Base-by-base conservation (phyloP, 805 yeast genomes). In the Phaffomyces thermotolerans region DNA sequence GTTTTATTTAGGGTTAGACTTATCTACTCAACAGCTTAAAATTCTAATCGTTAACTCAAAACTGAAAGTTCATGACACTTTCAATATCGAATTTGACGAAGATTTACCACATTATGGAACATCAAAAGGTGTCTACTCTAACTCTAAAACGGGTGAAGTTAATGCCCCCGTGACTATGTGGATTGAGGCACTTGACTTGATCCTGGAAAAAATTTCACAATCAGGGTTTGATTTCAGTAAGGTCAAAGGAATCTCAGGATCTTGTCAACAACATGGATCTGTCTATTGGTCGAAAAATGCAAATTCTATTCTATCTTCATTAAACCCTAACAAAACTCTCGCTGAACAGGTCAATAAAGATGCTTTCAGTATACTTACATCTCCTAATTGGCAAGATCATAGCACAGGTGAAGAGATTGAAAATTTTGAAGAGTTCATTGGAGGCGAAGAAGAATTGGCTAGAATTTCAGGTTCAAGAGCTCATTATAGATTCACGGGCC, bases 301-400 rank as follows among this genome's bases (percentile, higher is more conserved):
- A 1, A 60, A 63, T 2, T 47, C 51, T 0, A 48, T 69, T 4
- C 66, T 88, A 41, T 36, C 47, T 1, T 46, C 52, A 0, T 63
- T 84, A 44, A 48, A 57, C 13, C 51, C 67, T 1, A 24, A 56
- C 0, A 46, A 51, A 5, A 40, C 54, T 2, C 64, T 85, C 40
- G 58, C 67, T 32, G 71, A 66, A 2, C 84, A 75, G 48, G 54
- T 84, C 33, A 52, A 54, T 18, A 70, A 70, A 3, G 52, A 52
- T 1, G 82, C 84, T 2, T 81, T 86, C 51, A 68, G 91, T 2
- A 71, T 79, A 52, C 67, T 72, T 6, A 70, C 70, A 34, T 81
- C 95, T 5, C 95, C 96, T 8, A 89, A 90, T 58, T 89, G 97
- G 97, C 97, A 89, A 63, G 96, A 89, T 57, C 95, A 87, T 58